Conservation (phyloP, 2,329 filamentous ascomycete species). For the Ascochyta clinopodiicola region DNA sequence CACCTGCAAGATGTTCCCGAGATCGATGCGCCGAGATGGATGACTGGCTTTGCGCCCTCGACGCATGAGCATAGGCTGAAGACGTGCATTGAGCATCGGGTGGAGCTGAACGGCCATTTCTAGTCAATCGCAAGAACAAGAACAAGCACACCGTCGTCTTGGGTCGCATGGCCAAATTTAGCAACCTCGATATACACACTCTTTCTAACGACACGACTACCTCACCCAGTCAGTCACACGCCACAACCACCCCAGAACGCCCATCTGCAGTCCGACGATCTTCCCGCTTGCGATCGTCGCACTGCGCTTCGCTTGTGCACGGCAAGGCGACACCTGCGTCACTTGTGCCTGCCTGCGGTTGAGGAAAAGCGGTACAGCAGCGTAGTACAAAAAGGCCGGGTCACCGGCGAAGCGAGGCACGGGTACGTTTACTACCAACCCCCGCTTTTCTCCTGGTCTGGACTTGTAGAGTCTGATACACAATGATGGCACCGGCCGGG, state of each 20-base stretch:
- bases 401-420: constrained; percentile 12
- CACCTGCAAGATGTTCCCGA: constrained; percentile 17
- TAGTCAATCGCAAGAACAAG: too few relatives aligned
- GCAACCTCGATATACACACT: constrained; percentile 2
- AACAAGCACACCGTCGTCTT: too few relatives aligned
- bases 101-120: background rate
- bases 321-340: constrained; percentile 13
- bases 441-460: constrained; percentile 9
- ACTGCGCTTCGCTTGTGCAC: constrained; percentile 3
- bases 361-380: constrained; percentile 6
- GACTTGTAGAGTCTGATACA: constrained; percentile 11
- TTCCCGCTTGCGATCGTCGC: constrained; percentile 6
- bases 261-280: constrained; percentile 14
- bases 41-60: constrained; percentile 11
- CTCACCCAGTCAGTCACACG: background rate
- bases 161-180: background rate
- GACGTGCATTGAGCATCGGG: constrained; percentile 5
- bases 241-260: background rate
- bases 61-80: constrained; percentile 1
- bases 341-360: constrained; percentile 3
- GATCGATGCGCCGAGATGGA: constrained; percentile 10
- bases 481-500: background rate
- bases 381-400: constrained; percentile 5
- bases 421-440: constrained; percentile 1
- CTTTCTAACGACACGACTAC: background rate